Conservation (phyloP, 768 basidiomycete genomes). For the Suillus luteus region DNA sequence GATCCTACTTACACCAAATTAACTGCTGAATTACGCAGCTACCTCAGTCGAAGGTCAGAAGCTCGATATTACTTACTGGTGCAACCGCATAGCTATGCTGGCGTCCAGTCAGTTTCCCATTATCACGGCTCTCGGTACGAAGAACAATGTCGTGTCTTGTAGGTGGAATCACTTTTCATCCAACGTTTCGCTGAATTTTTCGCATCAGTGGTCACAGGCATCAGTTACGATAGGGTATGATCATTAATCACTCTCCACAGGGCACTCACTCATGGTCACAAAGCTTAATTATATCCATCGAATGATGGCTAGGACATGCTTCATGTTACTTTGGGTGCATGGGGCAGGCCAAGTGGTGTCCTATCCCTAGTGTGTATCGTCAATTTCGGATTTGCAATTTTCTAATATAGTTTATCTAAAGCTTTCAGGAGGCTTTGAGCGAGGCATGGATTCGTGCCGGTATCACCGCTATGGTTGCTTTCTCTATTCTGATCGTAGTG, state of each 20-base stretch:
- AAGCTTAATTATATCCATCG: slow-evolving; percentile 49
- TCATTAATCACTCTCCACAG: neutral
- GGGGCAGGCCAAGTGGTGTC: slow-evolving; percentile 26
- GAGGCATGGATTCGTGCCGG: slow-evolving; percentile 34
- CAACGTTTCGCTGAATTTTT: neutral
- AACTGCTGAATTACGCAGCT: slow-evolving; percentile 11
- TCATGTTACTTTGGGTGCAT: slow-evolving; percentile 53
- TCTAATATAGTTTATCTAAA: slow-evolving; percentile 4
- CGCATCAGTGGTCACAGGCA: slow-evolving; percentile 28
- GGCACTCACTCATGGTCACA: neutral
- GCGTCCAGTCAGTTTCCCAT: slow-evolving; percentile 43
- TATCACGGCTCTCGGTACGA: slow-evolving; percentile 47
- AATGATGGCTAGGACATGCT: slow-evolving; percentile 47
- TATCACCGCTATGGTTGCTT: slow-evolving; percentile 37
- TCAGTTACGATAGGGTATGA: slow-evolving; percentile 31
- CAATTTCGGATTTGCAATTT: neutral
- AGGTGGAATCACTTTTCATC: slow-evolving; percentile 8
- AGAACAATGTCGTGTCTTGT: slow-evolving; percentile 50
- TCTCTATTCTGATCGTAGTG: slow-evolving; percentile 47
- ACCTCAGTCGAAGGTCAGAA: slow-evolving; percentile 1
- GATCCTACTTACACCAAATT: neutral
- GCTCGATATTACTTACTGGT: slow-evolving; percentile 26
- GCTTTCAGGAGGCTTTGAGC: neutral
- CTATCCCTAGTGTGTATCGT: slow-evolving; percentile 10
- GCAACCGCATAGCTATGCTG: slow-evolving; percentile 31